Conservation (phyloP, 2,329 filamentous ascomycete genomes). For the Verticillium nonalfalfae region DNA sequence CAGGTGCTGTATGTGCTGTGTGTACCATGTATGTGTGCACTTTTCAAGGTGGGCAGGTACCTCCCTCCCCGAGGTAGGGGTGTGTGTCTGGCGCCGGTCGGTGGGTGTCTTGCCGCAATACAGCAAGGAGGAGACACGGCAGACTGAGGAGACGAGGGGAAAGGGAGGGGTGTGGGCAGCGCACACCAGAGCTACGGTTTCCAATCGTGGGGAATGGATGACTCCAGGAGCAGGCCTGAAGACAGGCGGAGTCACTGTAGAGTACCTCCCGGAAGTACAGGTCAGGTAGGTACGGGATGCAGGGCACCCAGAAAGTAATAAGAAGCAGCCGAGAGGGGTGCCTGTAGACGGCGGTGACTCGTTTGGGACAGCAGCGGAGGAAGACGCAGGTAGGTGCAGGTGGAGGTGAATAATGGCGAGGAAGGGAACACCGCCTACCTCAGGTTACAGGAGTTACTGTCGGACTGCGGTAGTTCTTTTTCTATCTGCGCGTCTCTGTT, state of each 20-base stretch:
- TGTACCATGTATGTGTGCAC: background rate
- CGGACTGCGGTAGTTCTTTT: no score
- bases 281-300: no score
- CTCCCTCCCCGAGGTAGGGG: no score
- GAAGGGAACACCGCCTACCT: background rate
- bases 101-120: background rate
- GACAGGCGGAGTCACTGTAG: no score
- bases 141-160: background rate
- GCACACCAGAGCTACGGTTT: background rate
- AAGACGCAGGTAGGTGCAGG: background rate
- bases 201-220: background rate
- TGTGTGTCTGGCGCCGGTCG: background rate
- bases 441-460: background rate
- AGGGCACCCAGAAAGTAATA: background rate
- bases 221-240: no score
- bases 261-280: no score
- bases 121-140: background rate
- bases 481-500: no score
- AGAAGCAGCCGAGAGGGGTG: background rate
- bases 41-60: background rate
- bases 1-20: background rate
- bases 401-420: background rate
- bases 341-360: background rate
- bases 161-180: background rate
- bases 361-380: background rate